Evolutionary conservation across 352 stramenopile species (phyloP).

Genomic region (Halophytophthora polymorphica): DNA sequence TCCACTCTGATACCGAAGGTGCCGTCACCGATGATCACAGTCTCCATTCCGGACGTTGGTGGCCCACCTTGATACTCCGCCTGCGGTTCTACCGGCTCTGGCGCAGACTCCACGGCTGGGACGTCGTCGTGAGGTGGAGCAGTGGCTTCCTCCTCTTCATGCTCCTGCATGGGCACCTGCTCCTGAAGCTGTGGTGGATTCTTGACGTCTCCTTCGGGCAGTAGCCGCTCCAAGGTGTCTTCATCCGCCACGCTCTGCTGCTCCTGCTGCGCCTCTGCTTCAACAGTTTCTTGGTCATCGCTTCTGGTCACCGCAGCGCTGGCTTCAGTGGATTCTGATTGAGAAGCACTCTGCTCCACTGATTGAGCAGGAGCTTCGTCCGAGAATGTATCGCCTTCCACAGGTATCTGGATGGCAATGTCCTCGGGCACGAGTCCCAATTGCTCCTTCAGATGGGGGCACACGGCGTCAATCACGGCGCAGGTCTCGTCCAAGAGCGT

Average conservation of each 20-base stretch:
- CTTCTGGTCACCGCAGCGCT: not conserved
- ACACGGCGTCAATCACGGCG: conserved; percentile 67
- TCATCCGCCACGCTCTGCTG: conserved; percentile 3
- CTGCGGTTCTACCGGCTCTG: conserved; percentile 3
- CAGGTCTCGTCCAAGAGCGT: conserved; percentile 73
- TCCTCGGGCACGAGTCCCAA: conserved; percentile 52
- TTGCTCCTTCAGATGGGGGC: conserved; percentile 76
- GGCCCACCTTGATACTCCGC: not conserved
- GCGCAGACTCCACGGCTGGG: conserved; percentile 1
- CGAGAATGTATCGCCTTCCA: not conserved
- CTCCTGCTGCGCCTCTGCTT: not conserved
- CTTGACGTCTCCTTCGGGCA: conserved; percentile 13
- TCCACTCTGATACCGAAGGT: conserved; percentile 49
- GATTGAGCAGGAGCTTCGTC: conserved; percentile 8
- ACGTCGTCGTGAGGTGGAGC: not conserved
- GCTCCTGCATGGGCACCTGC: not conserved
- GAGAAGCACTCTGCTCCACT: not conserved
- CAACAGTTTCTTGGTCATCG: conserved; percentile 3
- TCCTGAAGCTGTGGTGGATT: conserved; percentile 17
- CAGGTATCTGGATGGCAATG: conserved; percentile 15
- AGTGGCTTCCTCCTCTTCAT: not conserved
- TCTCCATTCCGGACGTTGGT: conserved; percentile 24
- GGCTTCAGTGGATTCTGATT: not conserved
- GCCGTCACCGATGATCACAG: conserved; percentile 28
- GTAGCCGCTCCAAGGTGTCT: conserved; percentile 20